Base-by-base conservation (phyloP, 2,329 filamentous ascomycete species). In the Macroventuria anomochaeta region DNA sequence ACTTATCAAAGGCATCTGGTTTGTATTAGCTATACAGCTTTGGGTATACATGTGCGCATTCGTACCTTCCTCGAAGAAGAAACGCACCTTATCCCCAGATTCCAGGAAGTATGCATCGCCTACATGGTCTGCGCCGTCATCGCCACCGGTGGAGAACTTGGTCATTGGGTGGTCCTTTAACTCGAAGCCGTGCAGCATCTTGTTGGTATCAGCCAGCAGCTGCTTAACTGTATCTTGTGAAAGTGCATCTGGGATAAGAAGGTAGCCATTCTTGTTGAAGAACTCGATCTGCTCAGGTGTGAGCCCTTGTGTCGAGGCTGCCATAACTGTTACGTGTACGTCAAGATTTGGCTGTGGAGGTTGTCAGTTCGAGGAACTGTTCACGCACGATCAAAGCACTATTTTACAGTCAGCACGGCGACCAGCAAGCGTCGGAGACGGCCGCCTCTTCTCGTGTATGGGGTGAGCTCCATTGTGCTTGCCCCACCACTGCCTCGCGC, bases 21-120 rank as follows among this genome's bases (percentile, higher is more conserved):
- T 3, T 11, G 8, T 4, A 32, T 52, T 17, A 46, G 42, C 32
- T 43, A 21, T 26, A n/a, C 15, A 12, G 1, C 11, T n/a, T 8
- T 2, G 7, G 3, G 10, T 8, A 23, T n/a, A 1, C 15, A 4
- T 8, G 13, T 11, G 29, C 23, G 18, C 23, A 42, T 40, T 41
- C 57, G 7, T 68, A 80, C 80, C 80, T 76, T 96, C 91, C 76
- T 97, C 93, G 76, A 97, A 96, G 83, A 97, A 97, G 83, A 96
- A 97, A 55, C 92, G 89, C 57, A 97, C 81, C 77, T 97, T 93
- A 80, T 97, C 90, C 57, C 91, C 92, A 3, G 89, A 95, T 1
- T 81, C 83, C 2, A 97, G 85, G 78, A 99, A 97, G 82, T 99
- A 99, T 71, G 89, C 86, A 78, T 97, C 95, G 58, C 93, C 93